Conservation (phyloP, 305 asterid genomes). For the Solanum aculeatissimum region DNA sequence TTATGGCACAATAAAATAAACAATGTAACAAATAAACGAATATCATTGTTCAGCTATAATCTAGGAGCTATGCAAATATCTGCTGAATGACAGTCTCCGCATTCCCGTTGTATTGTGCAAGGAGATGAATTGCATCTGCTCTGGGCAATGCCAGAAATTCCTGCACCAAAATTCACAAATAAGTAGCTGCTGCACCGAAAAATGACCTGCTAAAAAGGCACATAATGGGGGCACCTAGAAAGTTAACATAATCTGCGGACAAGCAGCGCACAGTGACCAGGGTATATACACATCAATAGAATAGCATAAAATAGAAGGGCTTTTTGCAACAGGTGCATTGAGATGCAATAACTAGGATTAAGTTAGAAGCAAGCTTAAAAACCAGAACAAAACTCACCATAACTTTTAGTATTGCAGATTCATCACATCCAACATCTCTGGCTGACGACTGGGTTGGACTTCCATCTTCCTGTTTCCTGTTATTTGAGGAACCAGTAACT, state of each 20-base stretch:
- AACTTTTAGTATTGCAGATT: slow-evolving; percentile 82
- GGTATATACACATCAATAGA: neutral
- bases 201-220: neutral
- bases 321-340: neutral
- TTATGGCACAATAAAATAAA: slow-evolving; percentile 4
- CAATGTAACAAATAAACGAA: slow-evolving; percentile 19
- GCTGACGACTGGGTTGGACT: slow-evolving; percentile 65
- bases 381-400: slow-evolving; percentile 55
- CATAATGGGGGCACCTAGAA: neutral
- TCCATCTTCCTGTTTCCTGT: slow-evolving; percentile 60
- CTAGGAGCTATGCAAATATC: slow-evolving; percentile 47
- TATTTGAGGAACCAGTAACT: slow-evolving; percentile 51
- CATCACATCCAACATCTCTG: slow-evolving; percentile 62
- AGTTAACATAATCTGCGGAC: neutral
- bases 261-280: neutral
- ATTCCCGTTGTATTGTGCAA: slow-evolving; percentile 78
- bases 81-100: slow-evolving; percentile 94
- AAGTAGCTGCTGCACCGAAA: neutral
- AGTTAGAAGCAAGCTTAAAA: neutral
- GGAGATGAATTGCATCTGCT: slow-evolving; percentile 97
- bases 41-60: slow-evolving; percentile 9
- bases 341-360: neutral
- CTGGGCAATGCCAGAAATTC: slow-evolving; percentile 94
- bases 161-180: slow-evolving; percentile 26
- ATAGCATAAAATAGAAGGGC: neutral